Base-by-base conservation (phyloP, 192 early-diverging fungal genomes). In the Neocallimastix lanati region DNA sequence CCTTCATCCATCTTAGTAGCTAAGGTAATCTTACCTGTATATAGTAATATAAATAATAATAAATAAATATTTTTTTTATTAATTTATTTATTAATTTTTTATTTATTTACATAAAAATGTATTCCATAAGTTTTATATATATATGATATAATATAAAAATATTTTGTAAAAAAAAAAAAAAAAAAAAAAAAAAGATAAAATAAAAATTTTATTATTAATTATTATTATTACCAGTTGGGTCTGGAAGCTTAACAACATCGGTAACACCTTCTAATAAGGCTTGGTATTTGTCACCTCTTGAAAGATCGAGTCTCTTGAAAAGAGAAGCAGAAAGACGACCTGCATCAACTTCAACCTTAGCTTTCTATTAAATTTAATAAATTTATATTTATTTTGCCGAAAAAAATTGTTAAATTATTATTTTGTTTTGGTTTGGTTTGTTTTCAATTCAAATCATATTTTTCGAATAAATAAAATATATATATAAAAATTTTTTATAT, bases 231-330 rank as follows among this genome's bases (percentile, higher is more conserved):
- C 92, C 93, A 28, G 92, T 92, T 11, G 97, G 97, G 81, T 98
- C 96, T 13, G 87, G 82, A 58, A 99, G 89, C 21, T 88, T 82
- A 80, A 90, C 93, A 76, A 99, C 94, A 82, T 99, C 97, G 76
- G 88, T 83, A 77, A 99, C 92, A 29, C 97, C 96, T 78, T 95
- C 89, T 76, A 97, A 84, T 82, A 99, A 90, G 15, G 93, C 88
- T 29, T 92, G 85, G 79, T 89, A 96, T 85, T 99, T 99, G 82
- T 93, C 93, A 28, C 89, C 92, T n/a, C 78, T 82, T 13, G 80
- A 81, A 28, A 99, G 88, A 83, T 96, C 96, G 12, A 98, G 88
- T 11, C 96, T 92, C 81, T 94, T 95, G 85, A 92, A 94, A 28
- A 97, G 87, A 6, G 95, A 90, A 0, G 81, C 38, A 2, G 93